Evolutionary conservation across 2,329 filamentous ascomycete species (phyloP).

Genomic region (Cladophialophora immunda): DNA sequence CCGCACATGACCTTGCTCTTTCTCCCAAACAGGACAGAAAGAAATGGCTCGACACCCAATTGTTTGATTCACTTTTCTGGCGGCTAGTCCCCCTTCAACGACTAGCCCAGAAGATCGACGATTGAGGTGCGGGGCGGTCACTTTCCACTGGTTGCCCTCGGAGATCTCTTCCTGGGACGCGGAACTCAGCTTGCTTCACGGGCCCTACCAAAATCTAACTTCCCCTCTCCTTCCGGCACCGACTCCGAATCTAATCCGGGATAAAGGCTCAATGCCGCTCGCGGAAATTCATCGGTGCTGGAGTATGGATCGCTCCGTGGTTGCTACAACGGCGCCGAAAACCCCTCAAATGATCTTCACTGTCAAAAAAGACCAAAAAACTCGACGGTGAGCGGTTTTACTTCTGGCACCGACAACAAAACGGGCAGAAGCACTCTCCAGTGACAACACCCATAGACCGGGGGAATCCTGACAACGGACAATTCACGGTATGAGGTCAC

Average conservation of each 20-base stretch:
- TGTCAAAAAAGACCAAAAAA: neutral
- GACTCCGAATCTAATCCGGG: neutral
- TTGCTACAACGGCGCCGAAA: neutral
- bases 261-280: neutral
- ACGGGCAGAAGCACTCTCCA: neutral
- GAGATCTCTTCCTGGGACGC: neutral
- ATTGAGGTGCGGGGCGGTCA: neutral
- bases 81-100: neutral
- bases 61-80: neutral
- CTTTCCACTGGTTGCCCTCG: neutral
- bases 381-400: neutral
- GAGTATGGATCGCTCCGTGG: neutral
- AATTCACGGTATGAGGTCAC: neutral
- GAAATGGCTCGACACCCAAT: neutral
- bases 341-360: neutral
- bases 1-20: neutral
- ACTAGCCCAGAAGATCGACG: neutral
- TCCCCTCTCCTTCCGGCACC: neutral
- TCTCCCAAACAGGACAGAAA: neutral
- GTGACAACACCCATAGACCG: neutral
- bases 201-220: too few species aligned
- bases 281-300: neutral
- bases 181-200: neutral
- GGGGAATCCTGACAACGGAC: neutral
- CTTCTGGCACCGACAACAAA: neutral